Evolutionary conservation across 768 basidiomycete genomes (phyloP).

Genomic region (Suillus alpinus): DNA sequence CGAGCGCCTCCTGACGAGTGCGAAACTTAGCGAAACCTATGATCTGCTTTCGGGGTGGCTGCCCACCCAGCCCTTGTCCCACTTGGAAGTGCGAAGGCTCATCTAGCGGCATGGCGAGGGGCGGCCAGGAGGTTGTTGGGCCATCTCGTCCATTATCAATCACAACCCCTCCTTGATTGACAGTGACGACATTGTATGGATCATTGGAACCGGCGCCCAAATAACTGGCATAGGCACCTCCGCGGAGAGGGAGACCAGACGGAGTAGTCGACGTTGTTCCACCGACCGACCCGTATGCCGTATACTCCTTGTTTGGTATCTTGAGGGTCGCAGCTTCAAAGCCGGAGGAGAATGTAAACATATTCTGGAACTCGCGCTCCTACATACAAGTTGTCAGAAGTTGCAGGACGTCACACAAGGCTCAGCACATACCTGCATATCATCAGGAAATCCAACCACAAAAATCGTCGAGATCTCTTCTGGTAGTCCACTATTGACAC

Average conservation of each 20-base stretch:
- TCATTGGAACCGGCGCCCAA: slow-evolving; percentile 60
- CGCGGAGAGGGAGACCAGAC: slow-evolving; percentile 34
- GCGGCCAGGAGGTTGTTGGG: slow-evolving; percentile 67
- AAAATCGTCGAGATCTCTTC: slow-evolving; percentile 98
- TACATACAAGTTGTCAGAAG: slow-evolving; percentile 32
- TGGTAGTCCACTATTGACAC: slow-evolving; percentile 33
- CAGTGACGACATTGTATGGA: slow-evolving; percentile 80
- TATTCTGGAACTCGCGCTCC: slow-evolving; percentile 99
- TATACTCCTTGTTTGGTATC: slow-evolving; percentile 90
- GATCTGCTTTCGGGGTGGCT: slow-evolving; percentile 85
- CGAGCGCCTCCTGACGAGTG: slow-evolving; percentile 80
- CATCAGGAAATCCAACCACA: slow-evolving; percentile 98
- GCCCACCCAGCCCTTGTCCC: slow-evolving; percentile 20
- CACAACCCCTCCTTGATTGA: slow-evolving; percentile 82
- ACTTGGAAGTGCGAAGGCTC: slow-evolving; percentile 34
- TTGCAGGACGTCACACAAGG: slow-evolving; percentile 1
- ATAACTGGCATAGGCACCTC: slow-evolving; percentile 32
- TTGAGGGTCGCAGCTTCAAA: slow-evolving; percentile 98
- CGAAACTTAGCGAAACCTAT: slow-evolving; percentile 98
- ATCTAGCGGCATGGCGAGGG: slow-evolving; percentile 30
- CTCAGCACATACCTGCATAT: slow-evolving; percentile 79
- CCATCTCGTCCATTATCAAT: slow-evolving; percentile 77
- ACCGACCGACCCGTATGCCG: slow-evolving; percentile 58
- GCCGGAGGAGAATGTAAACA: slow-evolving; percentile 95
- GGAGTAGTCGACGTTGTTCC: slow-evolving; percentile 24